Conservation (phyloP, 169 alveolate species). For the Cryptosporidium andersoni region DNA sequence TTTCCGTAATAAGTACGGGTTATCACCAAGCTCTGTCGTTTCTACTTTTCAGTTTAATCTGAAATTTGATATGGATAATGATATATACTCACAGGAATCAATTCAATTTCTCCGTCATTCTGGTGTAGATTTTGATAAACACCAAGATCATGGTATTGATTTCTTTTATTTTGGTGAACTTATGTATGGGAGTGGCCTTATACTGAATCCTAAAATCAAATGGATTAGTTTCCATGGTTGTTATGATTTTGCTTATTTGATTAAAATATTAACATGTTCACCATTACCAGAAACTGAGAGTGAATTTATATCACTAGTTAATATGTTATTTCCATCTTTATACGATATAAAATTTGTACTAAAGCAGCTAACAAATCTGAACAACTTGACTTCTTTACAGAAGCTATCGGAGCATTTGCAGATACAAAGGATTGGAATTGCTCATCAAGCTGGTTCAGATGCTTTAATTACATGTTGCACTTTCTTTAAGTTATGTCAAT, state of each 20-base stretch:
- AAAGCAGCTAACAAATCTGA: slow-evolving; percentile 81
- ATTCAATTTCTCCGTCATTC: slow-evolving; percentile 91
- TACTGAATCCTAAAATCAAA: slow-evolving; percentile 94
- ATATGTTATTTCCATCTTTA: slow-evolving; percentile 92
- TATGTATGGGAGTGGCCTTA: slow-evolving; percentile 92
- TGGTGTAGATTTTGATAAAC: slow-evolving; percentile 96
- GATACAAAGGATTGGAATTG: slow-evolving; percentile 93
- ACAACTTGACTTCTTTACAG: slow-evolving; percentile 73
- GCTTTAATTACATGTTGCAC: slow-evolving; percentile 93
- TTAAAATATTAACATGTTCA: slow-evolving; percentile 88
- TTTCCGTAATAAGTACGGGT: slow-evolving; percentile 92
- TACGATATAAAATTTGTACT: slow-evolving; percentile 93
- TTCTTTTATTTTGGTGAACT: slow-evolving; percentile 94
- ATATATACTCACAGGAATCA: slow-evolving; percentile 91
- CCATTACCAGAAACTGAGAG: slow-evolving; percentile 92
- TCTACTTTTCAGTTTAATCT: slow-evolving; percentile 98
- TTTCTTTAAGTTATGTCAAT: slow-evolving; percentile 86
- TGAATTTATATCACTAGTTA: slow-evolving; percentile 88
- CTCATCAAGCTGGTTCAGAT: slow-evolving; percentile 99
- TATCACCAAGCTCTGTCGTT: slow-evolving; percentile 84
- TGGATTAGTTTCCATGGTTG: slow-evolving; percentile 98
- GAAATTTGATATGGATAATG: slow-evolving; percentile 90
- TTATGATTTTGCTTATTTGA: slow-evolving; percentile 96
- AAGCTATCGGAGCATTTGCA: slow-evolving; percentile 76
- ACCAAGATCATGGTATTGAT: slow-evolving; percentile 90